Evolutionary conservation across 768 basidiomycete genomes (phyloP).

Genomic region (Lactifluus rugatus): DNA sequence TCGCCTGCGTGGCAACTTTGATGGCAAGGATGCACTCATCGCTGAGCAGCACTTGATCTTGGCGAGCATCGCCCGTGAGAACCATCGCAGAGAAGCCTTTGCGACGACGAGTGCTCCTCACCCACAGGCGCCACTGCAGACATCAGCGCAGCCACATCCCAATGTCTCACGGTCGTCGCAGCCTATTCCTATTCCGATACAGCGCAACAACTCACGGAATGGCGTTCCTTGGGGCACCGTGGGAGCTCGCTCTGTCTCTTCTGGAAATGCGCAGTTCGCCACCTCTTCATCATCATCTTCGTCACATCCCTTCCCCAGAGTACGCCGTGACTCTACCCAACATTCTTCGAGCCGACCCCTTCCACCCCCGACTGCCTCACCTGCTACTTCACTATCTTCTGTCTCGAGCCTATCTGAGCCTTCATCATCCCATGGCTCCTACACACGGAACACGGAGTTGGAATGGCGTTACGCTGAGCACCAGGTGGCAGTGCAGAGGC

Average conservation of each 20-base stretch:
- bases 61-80: constrained; percentile 7
- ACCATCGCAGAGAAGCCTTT: background rate
- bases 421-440: background rate
- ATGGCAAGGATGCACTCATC: constrained; percentile 14
- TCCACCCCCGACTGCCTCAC: background rate
- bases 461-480: constrained; percentile 7
- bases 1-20: constrained; percentile 7
- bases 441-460: background rate
- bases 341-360: background rate
- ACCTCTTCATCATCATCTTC: constrained; percentile 1
- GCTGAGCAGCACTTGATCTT: constrained; percentile 14
- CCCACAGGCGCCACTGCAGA: background rate
- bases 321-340: constrained; percentile 9
- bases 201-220: constrained; percentile 7
- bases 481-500: background rate
- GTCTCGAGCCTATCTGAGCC: constrained; percentile 1
- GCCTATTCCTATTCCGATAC: constrained; percentile 12
- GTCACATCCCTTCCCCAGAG: constrained; percentile 1
- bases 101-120: background rate
- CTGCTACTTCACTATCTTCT: constrained; percentile 4
- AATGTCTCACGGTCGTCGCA: background rate
- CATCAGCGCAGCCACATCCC: background rate
- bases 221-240: background rate
- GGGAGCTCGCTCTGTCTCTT: background rate
- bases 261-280: background rate